These are phyloP conservation scores for Skeletonema menzelii DNA, from an alignment of 108 stramenopile genomes.

Conservation along the genomic window DNA sequence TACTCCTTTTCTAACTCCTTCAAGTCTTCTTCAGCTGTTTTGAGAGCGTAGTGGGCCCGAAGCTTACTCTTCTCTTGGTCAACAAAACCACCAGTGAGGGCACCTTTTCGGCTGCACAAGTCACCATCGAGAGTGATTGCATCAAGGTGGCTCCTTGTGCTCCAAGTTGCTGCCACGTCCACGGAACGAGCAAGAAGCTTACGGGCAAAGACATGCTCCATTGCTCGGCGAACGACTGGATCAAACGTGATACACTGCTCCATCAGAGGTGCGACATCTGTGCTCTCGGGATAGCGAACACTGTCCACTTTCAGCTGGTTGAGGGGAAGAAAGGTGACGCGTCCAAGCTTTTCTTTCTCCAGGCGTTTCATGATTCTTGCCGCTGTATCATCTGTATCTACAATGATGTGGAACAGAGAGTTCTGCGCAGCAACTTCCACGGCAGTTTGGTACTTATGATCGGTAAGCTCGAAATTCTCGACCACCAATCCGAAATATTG, in stretches of 20 bases:
- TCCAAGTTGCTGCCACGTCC: conserved; percentile 81
- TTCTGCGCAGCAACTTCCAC: conserved; percentile 96
- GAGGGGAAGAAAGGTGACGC: conserved; percentile 98
- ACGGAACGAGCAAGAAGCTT: conserved; percentile 88
- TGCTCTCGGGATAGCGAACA: conserved; percentile 65
- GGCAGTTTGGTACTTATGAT: conserved; percentile 85
- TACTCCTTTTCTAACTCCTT: conserved; percentile 52
- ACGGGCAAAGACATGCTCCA: conserved; percentile 92
- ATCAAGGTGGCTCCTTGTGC: conserved; percentile 77
- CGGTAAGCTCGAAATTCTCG: conserved; percentile 87
- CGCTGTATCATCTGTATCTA: conserved; percentile 96
- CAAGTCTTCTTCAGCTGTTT: conserved; percentile 49
- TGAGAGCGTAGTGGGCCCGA: conserved; percentile 56
- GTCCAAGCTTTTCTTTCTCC: conserved; percentile 85
- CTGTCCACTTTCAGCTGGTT: conserved; percentile 81
- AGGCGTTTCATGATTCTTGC: conserved; percentile 88
- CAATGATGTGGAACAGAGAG: conserved; percentile 96
- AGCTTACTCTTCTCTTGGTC: conserved; percentile 75
- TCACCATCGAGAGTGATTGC: conserved; percentile 98
- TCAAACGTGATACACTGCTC: conserved; percentile 80
- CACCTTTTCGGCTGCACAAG: conserved; percentile 89
- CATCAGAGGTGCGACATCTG: conserved; percentile 73
- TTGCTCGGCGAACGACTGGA: conserved; percentile 78
- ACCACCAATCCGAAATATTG: conserved; percentile 92
- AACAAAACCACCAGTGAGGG: conserved; percentile 90